phyloP scores from a whole-genome alignment of 2,329 filamentous ascomycete species.

The Escovopsis sp. region DNA sequence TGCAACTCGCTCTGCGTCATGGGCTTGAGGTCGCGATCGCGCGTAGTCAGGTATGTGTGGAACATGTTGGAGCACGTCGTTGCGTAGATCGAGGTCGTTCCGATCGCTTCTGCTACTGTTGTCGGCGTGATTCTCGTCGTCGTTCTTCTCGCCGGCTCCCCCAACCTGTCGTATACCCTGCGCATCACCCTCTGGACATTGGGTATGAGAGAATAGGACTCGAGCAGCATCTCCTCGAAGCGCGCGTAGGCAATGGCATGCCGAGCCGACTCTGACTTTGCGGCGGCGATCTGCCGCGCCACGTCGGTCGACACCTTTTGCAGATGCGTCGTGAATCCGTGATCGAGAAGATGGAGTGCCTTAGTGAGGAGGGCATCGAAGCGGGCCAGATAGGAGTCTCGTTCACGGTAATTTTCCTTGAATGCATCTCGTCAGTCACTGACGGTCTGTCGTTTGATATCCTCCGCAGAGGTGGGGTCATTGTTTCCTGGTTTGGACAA shows the following conservation, averaged over 20 bases:
- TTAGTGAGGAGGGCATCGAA: slow-evolving; percentile 69
- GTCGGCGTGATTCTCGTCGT: too few species aligned
- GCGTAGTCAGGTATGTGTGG: slow-evolving; percentile 33
- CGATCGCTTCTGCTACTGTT: too few species aligned
- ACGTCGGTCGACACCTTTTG: slow-evolving; percentile 40
- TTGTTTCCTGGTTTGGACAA: slow-evolving; percentile 4
- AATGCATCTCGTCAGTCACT: background rate
- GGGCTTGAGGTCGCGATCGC: slow-evolving; percentile 37
- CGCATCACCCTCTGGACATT: slow-evolving; percentile 38
- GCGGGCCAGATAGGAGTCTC: slow-evolving; percentile 71
- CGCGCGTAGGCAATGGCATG: slow-evolving; percentile 45
- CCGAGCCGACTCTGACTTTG: slow-evolving; percentile 42
- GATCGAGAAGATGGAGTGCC: slow-evolving; percentile 45
- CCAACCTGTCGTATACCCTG: slow-evolving; percentile 36
- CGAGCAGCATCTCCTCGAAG: slow-evolving; percentile 41
- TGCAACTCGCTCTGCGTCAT: slow-evolving; percentile 39
- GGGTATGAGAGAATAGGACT: slow-evolving; percentile 38
- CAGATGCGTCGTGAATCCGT: slow-evolving; percentile 36
- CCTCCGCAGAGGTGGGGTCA: too few species aligned
- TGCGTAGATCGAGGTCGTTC: slow-evolving; percentile 32
- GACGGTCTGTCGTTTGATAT: too few species aligned
- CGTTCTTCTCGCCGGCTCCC: slow-evolving; percentile 26
- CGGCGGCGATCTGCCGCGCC: slow-evolving; percentile 35
- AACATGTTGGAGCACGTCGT: slow-evolving; percentile 40
- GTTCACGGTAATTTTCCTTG: slow-evolving; percentile 70